These are phyloP conservation scores for Thelonectria discophora DNA, from an alignment of 2,329 filamentous ascomycete genomes.

Conservation along the genomic window DNA sequence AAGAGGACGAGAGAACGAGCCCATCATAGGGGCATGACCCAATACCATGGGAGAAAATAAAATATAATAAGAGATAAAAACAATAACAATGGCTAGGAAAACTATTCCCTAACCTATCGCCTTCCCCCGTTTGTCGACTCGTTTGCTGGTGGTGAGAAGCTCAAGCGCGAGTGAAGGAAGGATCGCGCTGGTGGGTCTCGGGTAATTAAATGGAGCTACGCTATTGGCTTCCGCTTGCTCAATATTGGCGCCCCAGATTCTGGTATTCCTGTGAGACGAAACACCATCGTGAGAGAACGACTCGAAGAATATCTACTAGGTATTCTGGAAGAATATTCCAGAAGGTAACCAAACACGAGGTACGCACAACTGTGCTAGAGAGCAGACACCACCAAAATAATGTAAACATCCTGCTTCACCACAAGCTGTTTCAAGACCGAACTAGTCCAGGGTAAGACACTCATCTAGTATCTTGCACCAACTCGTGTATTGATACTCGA, in stretches of 20 bases:
- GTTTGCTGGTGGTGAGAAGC: background rate
- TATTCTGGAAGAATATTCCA: too few relatives aligned
- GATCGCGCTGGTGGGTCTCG: too few relatives aligned
- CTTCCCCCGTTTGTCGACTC: background rate
- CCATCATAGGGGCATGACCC: background rate
- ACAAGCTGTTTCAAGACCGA: too few relatives aligned
- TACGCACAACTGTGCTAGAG: background rate
- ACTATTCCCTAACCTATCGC: background rate
- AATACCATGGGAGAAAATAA: background rate
- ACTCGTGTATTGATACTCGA: background rate
- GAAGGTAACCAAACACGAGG: too few relatives aligned
- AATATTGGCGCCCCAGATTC: background rate
- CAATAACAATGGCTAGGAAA: too few relatives aligned
- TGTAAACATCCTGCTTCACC: too few relatives aligned
- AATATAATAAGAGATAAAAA: background rate
- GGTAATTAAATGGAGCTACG: background rate
- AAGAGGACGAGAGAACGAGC: constrained; percentile 20
- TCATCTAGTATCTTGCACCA: too few relatives aligned
- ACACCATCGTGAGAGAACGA: too few relatives aligned
- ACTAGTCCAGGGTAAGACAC: too few relatives aligned
- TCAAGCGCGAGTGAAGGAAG: background rate
- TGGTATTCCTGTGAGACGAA: background rate
- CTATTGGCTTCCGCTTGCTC: constrained; percentile 13
- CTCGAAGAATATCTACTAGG: too few relatives aligned
- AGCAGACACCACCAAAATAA: too few relatives aligned